phyloP scores from a whole-genome alignment of 2,329 filamentous ascomycete genomes.

The Trichocomaceae sp. region DNA sequence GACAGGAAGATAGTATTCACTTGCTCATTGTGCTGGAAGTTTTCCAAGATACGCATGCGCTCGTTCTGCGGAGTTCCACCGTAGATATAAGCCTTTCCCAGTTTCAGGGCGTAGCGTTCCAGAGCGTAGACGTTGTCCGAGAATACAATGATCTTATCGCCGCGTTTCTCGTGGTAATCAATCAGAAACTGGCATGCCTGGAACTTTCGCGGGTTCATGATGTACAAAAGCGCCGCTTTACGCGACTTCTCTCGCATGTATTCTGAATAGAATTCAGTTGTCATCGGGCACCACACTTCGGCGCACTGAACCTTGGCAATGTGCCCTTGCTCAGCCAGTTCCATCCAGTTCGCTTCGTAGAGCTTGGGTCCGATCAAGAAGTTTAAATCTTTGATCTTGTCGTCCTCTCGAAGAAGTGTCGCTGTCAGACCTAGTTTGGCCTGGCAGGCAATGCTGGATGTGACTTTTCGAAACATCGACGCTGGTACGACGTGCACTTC shows the following conservation, averaged over 20 bases:
- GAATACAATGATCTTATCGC: constrained; percentile 97
- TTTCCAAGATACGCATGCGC: constrained; percentile 78
- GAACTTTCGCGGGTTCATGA: constrained; percentile 97
- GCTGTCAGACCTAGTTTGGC: constrained; percentile 92
- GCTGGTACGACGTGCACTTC: constrained; percentile 98
- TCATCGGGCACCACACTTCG: constrained; percentile 99
- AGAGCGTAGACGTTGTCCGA: constrained; percentile 95
- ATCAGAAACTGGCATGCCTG: constrained; percentile 98
- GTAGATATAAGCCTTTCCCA: constrained; percentile 85
- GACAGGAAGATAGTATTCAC: constrained; percentile 93
- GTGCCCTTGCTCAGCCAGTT: constrained; percentile 90
- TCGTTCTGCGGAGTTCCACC: constrained; percentile 81
- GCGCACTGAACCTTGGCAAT: constrained; percentile 97
- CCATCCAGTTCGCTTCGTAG: constrained; percentile 99
- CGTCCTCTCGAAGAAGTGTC: constrained; percentile 88
- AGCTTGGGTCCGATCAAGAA: constrained; percentile 96
- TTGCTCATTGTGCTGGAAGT: constrained; percentile 86
- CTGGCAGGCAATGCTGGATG: constrained; percentile 86
- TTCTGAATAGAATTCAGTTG: constrained; percentile 93
- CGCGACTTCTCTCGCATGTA: constrained; percentile 68
- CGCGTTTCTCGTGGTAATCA: constrained; percentile 88
- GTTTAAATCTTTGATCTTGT: constrained; percentile 96
- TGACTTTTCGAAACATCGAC: constrained; percentile 92
- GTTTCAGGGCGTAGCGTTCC: constrained; percentile 72
- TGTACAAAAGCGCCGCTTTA: constrained; percentile 68